A percentile compares a stretch with the other conserved stretches of the same genome.
These are phyloP conservation scores for Cicer pinnatifidum DNA, from an alignment of 306 rosid species.

Conservation along the genomic window DNA sequence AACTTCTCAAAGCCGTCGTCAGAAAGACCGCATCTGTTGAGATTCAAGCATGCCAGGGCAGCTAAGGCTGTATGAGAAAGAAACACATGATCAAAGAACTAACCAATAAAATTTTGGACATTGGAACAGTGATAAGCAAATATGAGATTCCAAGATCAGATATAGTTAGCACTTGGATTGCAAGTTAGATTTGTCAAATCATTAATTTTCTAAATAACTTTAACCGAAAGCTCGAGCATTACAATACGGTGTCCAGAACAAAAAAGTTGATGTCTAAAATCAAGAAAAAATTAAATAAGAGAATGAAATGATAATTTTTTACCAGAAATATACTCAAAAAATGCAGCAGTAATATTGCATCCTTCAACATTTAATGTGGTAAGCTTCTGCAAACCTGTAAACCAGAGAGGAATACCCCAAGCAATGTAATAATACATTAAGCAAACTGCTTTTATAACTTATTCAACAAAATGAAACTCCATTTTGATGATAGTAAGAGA, in stretches of 20 bases:
- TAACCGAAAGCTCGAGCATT: conserved; percentile 27
- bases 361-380: conserved; percentile 63
- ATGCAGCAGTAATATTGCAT: conserved; percentile 62
- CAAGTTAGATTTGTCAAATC: conserved; percentile 22
- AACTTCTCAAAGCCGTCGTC: conserved; percentile 73
- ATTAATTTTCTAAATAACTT: conserved; percentile 32
- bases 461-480: conserved; percentile 32
- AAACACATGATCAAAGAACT: conserved; percentile 25
- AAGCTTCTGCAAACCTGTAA: conserved; percentile 68
- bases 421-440: conserved; percentile 22
- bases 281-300: conserved; percentile 4
- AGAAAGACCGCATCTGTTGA: conserved; percentile 75
- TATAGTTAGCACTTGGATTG: conserved; percentile 19
- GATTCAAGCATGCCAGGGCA: conserved; percentile 73
- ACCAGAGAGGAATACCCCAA: conserved; percentile 37
- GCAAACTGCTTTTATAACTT: conserved; percentile 17
- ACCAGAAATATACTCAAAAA: conserved; percentile 67
- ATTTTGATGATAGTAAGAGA: conserved; percentile 12
- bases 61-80: conserved; percentile 58
- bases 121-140: conserved; percentile 27
- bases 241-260: conserved; percentile 3
- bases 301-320: conserved; percentile 8
- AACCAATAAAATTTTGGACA: conserved; percentile 3
- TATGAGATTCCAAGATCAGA: conserved; percentile 40
- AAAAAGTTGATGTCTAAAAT: conserved; percentile 28